Evolutionary conservation across 129 eudicot genomes (phyloP), one percentile per base, ranked within the genome.

Genomic region (Saussurea involucrata): DNA sequence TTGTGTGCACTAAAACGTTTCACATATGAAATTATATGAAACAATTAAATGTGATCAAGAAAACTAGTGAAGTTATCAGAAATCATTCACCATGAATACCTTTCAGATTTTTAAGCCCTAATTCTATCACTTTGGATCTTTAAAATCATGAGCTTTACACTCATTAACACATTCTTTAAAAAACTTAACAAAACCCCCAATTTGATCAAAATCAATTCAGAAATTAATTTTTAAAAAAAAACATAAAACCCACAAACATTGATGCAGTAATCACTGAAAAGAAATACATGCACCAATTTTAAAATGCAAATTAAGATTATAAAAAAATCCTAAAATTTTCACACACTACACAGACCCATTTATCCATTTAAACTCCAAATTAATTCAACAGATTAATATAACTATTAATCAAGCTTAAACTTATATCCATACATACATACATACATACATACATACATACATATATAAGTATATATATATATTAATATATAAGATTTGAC

Each of bases 371-470:
- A 28, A 21, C 33, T 32, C 57, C 24, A 42, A 65, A 44, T 24
- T 8, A 33, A 63, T 42, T 78, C 9, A 32, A 28, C 27, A 32
- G 74, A 76, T 49, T 24, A 24, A 8, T 34, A 78, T 4, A 68
- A 58, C 29, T 13, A 24, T 17, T 57, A 77, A 57, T 57, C 21
- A 55, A 57, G 69, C 58, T 71, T 71, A 63, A 79, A 70, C n/a
- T 40, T 18, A 78, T 3, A 71, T 10, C 8, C 10, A 61, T 40
- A 40, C 9, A 40, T 36, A 37, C 8, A 37, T 8, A 37, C 9
- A 7, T 34, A 7, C 6, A 5, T 34, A 8, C 8, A 6, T 34
- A 6, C 8, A 34, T 34, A 34, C 0, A 49, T 1, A 49, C 18
- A 15, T 4, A 46, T 4, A 46, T 13, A 46, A 0, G 15, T 46